These are phyloP conservation scores for Euryodendron excelsum DNA, from an alignment of 148 eudicot species.

Conservation along the genomic window DNA sequence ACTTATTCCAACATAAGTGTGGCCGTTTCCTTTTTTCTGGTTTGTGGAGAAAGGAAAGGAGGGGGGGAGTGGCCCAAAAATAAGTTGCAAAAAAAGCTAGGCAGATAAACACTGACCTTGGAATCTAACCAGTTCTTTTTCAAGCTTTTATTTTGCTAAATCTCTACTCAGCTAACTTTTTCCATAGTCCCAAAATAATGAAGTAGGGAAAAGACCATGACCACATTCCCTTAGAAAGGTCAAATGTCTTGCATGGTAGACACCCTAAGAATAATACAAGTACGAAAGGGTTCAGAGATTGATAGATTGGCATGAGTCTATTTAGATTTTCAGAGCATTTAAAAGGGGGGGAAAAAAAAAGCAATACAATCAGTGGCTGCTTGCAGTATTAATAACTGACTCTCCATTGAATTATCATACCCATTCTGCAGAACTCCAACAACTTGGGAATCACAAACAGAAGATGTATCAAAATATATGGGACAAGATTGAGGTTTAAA, in stretches of 20 bases:
- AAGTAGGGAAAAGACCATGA: neutral
- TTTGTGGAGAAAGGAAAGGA: too few species aligned
- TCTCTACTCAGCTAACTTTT: neutral
- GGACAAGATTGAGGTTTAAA: neutral
- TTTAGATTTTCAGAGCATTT: neutral
- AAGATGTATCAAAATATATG: neutral
- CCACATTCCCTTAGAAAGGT: neutral
- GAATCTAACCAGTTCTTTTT: too few species aligned
- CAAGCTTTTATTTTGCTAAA: too few species aligned
- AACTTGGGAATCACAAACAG: neutral
- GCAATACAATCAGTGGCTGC: neutral
- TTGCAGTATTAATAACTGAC: neutral
- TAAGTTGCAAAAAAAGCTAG: too few species aligned
- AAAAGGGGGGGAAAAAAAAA: neutral
- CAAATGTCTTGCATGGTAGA: neutral
- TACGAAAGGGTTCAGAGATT: neutral
- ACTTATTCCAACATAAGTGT: too few species aligned
- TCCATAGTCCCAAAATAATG: neutral
- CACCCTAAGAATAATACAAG: neutral
- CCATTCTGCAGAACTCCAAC: neutral
- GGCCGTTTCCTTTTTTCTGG: too few species aligned
- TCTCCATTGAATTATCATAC: neutral
- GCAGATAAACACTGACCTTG: too few species aligned
- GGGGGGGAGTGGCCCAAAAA: too few species aligned
- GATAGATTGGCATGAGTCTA: neutral